These are phyloP conservation scores for Trypanosoma platydactyli DNA, from an alignment of 208 protist species.

Conservation along the genomic window DNA sequence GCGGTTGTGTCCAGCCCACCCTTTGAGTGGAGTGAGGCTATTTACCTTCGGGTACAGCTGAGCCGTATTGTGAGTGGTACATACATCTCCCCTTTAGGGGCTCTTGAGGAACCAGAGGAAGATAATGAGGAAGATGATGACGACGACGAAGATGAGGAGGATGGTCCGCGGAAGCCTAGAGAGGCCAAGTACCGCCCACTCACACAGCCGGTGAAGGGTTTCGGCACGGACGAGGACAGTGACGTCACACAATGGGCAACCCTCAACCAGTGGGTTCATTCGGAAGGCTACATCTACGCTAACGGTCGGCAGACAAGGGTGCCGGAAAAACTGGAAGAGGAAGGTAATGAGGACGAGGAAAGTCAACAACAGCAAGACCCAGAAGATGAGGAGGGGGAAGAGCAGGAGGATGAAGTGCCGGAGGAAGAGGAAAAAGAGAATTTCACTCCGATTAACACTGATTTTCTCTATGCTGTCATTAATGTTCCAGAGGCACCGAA, in stretches of 20 bases:
- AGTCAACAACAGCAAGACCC: slow-evolving; percentile 46
- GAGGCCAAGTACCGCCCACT: slow-evolving; percentile 86
- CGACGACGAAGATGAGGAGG: slow-evolving; percentile 82
- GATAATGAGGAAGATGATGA: slow-evolving; percentile 82
- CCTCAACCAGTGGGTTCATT: slow-evolving; percentile 90
- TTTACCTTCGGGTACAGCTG: slow-evolving; percentile 93
- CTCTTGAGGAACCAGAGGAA: slow-evolving; percentile 82
- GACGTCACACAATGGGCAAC: slow-evolving; percentile 74
- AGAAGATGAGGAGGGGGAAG: slow-evolving; percentile 58
- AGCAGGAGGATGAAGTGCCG: slow-evolving; percentile 61
- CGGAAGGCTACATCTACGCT: slow-evolving; percentile 73
- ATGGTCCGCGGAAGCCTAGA: slow-evolving; percentile 51
- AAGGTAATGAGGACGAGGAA: slow-evolving; percentile 75
- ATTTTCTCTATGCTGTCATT: slow-evolving; percentile 82
- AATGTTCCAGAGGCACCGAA: slow-evolving; percentile 84
- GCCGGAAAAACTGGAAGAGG: slow-evolving; percentile 75
- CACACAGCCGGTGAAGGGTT: slow-evolving; percentile 54
- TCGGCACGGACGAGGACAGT: slow-evolving; percentile 64
- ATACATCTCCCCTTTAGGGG: slow-evolving; percentile 85
- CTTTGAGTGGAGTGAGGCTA: slow-evolving; percentile 92
- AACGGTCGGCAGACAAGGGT: slow-evolving; percentile 91
- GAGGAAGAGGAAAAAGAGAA: slow-evolving; percentile 88
- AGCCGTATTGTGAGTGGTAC: slow-evolving; percentile 91
- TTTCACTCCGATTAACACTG: slow-evolving; percentile 72
- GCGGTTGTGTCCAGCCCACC: slow-evolving; percentile 78